Evolutionary conservation across 2,329 filamentous ascomycete genomes (phyloP), one percentile per base, ranked within the genome.

Genomic region (Ceratocystis smalleyi): DNA sequence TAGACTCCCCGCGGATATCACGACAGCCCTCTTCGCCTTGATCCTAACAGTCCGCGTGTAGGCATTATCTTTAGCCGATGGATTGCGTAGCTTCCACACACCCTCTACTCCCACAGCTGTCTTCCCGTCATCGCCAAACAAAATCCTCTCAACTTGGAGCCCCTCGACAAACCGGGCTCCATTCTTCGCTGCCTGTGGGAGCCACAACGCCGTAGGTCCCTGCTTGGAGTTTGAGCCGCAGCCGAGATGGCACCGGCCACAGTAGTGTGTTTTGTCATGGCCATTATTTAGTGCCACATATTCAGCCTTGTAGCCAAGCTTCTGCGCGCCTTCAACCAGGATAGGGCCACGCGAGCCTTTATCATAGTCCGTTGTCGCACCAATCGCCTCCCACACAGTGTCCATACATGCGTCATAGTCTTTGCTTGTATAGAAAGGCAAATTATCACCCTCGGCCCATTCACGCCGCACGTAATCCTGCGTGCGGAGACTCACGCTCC

Each of bases 91-190:
- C 6, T 43, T 64, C 62, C 10, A 80, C 80, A 60, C 81, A 76
- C 88, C 66, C 88, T 81, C 0, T 87, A 86, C 2, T 80, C 83
- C 91, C 90, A 96, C 5, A 77, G 77, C 1, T 7, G 70, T 72
- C 3, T 71, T 71, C 1, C 15, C n/a, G 49, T 71, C 71, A 15
- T 80, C 76, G 24, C 84, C 82, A 71, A 95, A 95, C 0, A 88
- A 68, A 17, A 96, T 77, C 66, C 81, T 80, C 12, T 88, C 81
- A 0, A 85, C 88, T 22, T 84, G 74, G 70, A 94, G 89, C 0
- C 91, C 91, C 76, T 96, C 90, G 65, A 95, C 81, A 71, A 96
- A 96, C 68, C 81, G 78, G 0, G 91, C 88, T 0, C 91, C 91
- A 0, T 87, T 84, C 62, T 80, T 79, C 0, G 85, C 87, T 1